Evolutionary conservation across 495 filamentous ascomycete species (phyloP).

Genomic region (Penicillium bialowiezense): DNA sequence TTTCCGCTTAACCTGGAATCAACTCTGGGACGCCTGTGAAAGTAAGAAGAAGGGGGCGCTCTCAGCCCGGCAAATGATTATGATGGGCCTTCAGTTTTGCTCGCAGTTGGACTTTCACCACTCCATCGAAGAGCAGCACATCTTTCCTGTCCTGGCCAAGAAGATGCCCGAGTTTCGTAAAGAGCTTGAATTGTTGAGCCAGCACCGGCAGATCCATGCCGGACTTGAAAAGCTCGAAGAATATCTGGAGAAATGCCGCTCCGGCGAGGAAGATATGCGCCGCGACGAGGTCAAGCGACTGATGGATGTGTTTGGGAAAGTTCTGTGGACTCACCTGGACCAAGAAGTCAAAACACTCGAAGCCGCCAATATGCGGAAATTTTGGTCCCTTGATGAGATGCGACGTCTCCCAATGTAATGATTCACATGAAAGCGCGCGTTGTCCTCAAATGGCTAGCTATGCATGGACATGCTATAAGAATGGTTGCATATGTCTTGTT

Average conservation of each 20-base stretch:
- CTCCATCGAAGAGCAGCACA: constrained; percentile 75
- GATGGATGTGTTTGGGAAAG: constrained; percentile 65
- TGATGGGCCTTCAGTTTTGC: constrained; percentile 62
- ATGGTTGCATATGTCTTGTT: no score
- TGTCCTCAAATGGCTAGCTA: no score
- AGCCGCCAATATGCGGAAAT: constrained; percentile 84
- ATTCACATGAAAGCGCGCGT: neutral
- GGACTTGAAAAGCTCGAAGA: constrained; percentile 71
- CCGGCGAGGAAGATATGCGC: constrained; percentile 65
- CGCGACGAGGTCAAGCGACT: constrained; percentile 63
- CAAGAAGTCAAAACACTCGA: constrained; percentile 68
- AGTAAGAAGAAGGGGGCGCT: constrained; percentile 50
- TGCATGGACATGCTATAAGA: no score
- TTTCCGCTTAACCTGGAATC: constrained; percentile 71
- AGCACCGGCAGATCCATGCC: constrained; percentile 78
- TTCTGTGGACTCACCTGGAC: constrained; percentile 71
- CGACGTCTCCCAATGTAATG: constrained; percentile 62
- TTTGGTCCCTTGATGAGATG: constrained; percentile 79
- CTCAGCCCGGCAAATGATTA: constrained; percentile 62
- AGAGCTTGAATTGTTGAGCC: constrained; percentile 64
- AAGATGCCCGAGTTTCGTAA: constrained; percentile 79
- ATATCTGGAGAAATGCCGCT: constrained; percentile 63
- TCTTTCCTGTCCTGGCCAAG: constrained; percentile 74
- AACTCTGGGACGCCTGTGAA: constrained; percentile 63
- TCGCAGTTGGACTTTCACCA: constrained; percentile 74